phyloP scores from a whole-genome alignment of 192 early-diverging fungal species.

The Spizellomyces punctatus region DNA sequence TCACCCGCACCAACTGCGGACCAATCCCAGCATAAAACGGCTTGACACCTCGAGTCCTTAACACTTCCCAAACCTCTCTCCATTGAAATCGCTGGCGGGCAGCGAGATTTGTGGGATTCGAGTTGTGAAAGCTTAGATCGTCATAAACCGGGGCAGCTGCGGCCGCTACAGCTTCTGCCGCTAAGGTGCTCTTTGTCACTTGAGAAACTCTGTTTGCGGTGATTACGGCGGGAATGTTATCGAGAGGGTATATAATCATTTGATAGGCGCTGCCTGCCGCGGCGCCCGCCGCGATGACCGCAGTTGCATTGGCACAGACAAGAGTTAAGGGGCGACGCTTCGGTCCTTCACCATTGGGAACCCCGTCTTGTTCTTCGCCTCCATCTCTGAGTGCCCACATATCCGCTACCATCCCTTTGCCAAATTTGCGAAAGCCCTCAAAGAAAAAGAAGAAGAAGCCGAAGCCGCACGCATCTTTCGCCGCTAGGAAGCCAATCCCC shows the following conservation, averaged over 20 bases:
- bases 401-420: slow-evolving; percentile 38
- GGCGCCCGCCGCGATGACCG: slow-evolving; percentile 46
- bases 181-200: background rate
- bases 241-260: slow-evolving; percentile 45
- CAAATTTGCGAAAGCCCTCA: slow-evolving; percentile 40
- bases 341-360: background rate
- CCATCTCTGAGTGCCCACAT: slow-evolving; percentile 15
- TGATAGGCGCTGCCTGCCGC: slow-evolving; percentile 53
- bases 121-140: slow-evolving; percentile 24
- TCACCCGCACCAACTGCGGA: slow-evolving; percentile 47
- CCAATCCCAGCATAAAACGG: slow-evolving; percentile 52
- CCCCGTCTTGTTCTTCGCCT: slow-evolving; percentile 4
- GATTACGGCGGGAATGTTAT: slow-evolving; percentile 33
- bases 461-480: slow-evolving; percentile 46
- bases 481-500: slow-evolving; percentile 32
- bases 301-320: slow-evolving; percentile 31
- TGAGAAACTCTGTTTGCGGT: background rate
- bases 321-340: slow-evolving; percentile 16
- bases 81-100: slow-evolving; percentile 15
- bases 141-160: slow-evolving; percentile 24
- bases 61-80: slow-evolving; percentile 26
- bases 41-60: slow-evolving; percentile 32
- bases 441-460: slow-evolving; percentile 57
- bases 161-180: slow-evolving; percentile 22
- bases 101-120: slow-evolving; percentile 1